Evolutionary conservation across 768 basidiomycete genomes (phyloP).

Genomic region (Pleurotus eryngii): DNA sequence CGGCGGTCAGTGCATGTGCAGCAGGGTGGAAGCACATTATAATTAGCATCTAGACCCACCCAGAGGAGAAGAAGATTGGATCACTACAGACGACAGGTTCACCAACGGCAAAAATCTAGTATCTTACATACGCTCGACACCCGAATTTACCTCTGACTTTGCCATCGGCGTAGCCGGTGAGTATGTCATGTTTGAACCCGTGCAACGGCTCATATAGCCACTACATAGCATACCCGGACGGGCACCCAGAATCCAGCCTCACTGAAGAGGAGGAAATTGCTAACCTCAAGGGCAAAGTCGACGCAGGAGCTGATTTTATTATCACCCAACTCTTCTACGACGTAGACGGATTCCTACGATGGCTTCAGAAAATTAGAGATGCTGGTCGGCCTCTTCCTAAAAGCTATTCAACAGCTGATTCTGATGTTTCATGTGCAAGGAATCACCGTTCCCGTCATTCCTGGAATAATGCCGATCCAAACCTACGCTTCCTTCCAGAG

Average conservation of each 20-base stretch:
- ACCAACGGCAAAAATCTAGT: slow-evolving; percentile 88
- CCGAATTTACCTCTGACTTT: slow-evolving; percentile 79
- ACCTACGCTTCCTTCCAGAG: slow-evolving; percentile 92
- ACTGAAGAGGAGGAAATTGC: slow-evolving; percentile 64
- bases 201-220: not conserved
- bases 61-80: slow-evolving; percentile 91
- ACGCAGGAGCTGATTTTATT: slow-evolving; percentile 95
- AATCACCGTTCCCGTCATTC: slow-evolving; percentile 86
- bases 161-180: slow-evolving; percentile 94
- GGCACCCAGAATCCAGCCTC: slow-evolving; percentile 61
- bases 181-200: not conserved
- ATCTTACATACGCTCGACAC: slow-evolving; percentile 74
- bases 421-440: slow-evolving; percentile 42
- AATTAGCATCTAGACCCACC: slow-evolving; percentile 68
- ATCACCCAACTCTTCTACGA: slow-evolving; percentile 98
- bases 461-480: slow-evolving; percentile 97
- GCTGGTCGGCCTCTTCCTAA: slow-evolving; percentile 49
- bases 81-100: slow-evolving; percentile 80
- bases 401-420: not conserved
- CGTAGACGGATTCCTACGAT: slow-evolving; percentile 77
- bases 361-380: slow-evolving; percentile 69
- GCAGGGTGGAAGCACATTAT: not conserved
- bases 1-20: slow-evolving; percentile 57
- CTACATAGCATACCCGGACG: slow-evolving; percentile 84
- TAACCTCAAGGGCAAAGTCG: slow-evolving; percentile 80